These are phyloP conservation scores for Vitis cinerea DNA, from an alignment of 164 flowering plant species.

Conservation along the genomic window DNA sequence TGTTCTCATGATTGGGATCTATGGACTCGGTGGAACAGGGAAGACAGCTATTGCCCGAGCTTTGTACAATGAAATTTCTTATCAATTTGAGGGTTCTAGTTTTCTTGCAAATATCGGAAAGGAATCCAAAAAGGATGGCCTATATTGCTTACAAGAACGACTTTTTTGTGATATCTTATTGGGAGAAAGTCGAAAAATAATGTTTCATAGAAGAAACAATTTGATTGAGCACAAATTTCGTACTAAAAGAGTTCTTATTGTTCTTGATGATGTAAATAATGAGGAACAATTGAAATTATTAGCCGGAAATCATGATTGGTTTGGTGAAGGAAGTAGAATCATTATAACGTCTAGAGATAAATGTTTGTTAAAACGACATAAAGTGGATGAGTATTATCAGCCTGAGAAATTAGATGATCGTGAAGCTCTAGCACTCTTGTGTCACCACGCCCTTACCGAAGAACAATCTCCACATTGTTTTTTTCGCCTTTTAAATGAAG, in stretches of 20 bases:
- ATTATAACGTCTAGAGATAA: background rate
- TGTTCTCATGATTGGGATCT: too few relatives aligned
- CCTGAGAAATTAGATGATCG: background rate
- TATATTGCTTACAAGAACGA: too few relatives aligned
- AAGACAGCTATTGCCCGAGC: too few relatives aligned
- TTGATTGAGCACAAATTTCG: too few relatives aligned
- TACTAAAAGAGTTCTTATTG: background rate
- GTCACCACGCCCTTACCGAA: background rate
- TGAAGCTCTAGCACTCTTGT: background rate
- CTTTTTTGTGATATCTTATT: too few relatives aligned
- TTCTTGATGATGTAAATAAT: background rate
- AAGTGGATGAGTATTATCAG: background rate
- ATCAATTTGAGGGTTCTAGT: too few relatives aligned
- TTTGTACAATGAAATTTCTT: too few relatives aligned
- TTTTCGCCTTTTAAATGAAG: background rate
- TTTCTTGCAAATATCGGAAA: too few relatives aligned
- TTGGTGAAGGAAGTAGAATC: background rate
- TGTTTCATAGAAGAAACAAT: too few relatives aligned
- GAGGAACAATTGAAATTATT: background rate
- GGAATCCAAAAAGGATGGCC: too few relatives aligned
- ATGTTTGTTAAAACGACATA: background rate
- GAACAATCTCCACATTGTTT: background rate
- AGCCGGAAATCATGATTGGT: background rate
- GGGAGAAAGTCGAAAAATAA: too few relatives aligned
- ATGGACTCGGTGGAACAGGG: too few relatives aligned